These are phyloP conservation scores for Amaranthus cruentus DNA, from an alignment of 148 eudicot genomes.

Conservation along the genomic window DNA sequence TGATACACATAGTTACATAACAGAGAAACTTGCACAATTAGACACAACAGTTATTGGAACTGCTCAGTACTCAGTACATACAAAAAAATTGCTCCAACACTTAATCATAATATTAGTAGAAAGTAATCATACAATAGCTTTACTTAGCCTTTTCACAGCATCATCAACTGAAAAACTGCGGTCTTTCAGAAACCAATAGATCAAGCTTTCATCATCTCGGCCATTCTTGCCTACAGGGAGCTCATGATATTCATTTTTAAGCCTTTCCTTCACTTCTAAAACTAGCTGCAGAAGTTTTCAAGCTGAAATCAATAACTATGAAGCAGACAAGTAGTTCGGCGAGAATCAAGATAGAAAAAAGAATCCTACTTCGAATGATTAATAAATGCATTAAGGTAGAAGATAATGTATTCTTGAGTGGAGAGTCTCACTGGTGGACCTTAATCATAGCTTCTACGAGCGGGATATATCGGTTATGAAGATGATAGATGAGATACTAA, in stretches of 20 bases:
- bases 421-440: too few species aligned
- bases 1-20: not conserved
- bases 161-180: slow-evolving; percentile 69
- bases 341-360: not conserved
- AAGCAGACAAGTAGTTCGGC: not conserved
- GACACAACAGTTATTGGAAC: not conserved
- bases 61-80: not conserved
- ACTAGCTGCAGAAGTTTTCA: slow-evolving; percentile 53
- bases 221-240: slow-evolving; percentile 83
- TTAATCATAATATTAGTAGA: not conserved
- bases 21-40: not conserved
- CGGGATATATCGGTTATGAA: too few species aligned
- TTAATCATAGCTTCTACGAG: too few species aligned
- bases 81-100: not conserved
- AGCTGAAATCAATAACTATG: slow-evolving; percentile 8
- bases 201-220: slow-evolving; percentile 91
- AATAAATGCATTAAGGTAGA: not conserved
- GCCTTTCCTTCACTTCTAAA: slow-evolving; percentile 74
- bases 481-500: too few species aligned
- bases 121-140: slow-evolving; percentile 64
- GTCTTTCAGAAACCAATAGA: slow-evolving; percentile 92
- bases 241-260: slow-evolving; percentile 47
- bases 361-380: not conserved
- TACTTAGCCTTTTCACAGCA: slow-evolving; percentile 60
- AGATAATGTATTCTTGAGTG: not conserved